A percentile compares a stretch with the other conserved stretches of the same genome.
Evolutionary conservation across 2,329 filamentous ascomycete species (phyloP).

Genomic region (Xylaria sp.): DNA sequence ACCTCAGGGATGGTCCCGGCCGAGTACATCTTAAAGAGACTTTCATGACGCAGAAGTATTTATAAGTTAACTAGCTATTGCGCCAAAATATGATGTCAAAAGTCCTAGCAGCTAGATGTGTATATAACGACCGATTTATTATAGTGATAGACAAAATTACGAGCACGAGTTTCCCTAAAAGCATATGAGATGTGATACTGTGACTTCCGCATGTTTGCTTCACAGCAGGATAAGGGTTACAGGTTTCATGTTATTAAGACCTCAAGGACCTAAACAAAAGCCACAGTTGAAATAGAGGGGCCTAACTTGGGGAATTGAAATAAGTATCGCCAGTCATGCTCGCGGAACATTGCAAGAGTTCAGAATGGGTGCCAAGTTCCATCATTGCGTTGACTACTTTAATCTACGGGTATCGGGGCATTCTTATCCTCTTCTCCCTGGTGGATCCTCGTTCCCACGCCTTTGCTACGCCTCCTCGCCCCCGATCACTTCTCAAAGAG

Average conservation of each 20-base stretch:
- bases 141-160: background rate
- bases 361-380: background rate
- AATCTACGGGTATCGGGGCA: background rate
- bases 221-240: no score
- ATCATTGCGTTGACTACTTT: background rate
- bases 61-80: background rate
- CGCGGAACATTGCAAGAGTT: background rate
- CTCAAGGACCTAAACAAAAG: no score
- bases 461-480: background rate
- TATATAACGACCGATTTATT: background rate
- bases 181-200: no score
- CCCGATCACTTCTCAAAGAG: background rate
- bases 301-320: no score
- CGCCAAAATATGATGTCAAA: background rate
- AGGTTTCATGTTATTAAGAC: no score
- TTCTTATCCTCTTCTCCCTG: constrained; percentile 1
- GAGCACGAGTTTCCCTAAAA: background rate
- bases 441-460: background rate
- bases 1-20: constrained; percentile 25
- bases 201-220: no score
- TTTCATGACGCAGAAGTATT: background rate
- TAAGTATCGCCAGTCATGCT: background rate
- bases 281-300: no score
- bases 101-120: background rate
- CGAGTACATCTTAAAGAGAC: constrained; percentile 8